Percentiles rank a stretch among this genome's conserved stretches.
phyloP scores from a whole-genome alignment of 2,329 filamentous ascomycete species.

The Dothidotthia symphoricarpi region DNA sequence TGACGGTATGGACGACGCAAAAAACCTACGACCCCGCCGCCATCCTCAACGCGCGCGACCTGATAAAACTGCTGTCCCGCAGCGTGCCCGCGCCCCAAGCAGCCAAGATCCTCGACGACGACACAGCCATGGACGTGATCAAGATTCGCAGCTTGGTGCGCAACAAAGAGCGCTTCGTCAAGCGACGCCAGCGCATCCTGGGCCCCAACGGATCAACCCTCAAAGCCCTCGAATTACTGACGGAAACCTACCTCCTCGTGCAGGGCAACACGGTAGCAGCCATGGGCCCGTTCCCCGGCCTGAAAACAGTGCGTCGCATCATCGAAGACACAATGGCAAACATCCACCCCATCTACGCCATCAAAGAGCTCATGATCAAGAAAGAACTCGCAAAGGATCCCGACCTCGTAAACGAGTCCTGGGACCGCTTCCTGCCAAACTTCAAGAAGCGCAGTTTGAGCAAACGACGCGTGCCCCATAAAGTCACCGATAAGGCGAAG shows the following conservation, averaged over 20 bases:
- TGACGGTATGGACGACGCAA: conserved; percentile 93
- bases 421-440: conserved; percentile 94
- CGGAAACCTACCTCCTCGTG: conserved; percentile 82
- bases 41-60: conserved; percentile 88
- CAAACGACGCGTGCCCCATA: conserved; percentile 77
- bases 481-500: conserved; percentile 88
- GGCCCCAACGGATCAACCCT: conserved; percentile 89
- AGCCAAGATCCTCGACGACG: conserved; percentile 90
- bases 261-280: conserved; percentile 92
- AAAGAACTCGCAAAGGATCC: conserved; percentile 88
- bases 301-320: conserved; percentile 83
- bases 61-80: conserved; percentile 88
- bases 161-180: conserved; percentile 94
- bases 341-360: conserved; percentile 84
- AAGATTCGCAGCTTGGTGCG: conserved; percentile 88
- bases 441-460: conserved; percentile 92
- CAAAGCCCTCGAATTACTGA: conserved; percentile 90
- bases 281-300: conserved; percentile 85
- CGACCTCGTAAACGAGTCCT: conserved; percentile 80
- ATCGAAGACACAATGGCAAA: conserved; percentile 97
- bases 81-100: conserved; percentile 86
- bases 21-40: conserved; percentile 90
- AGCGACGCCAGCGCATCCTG: conserved; percentile 86
- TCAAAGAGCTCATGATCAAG: conserved; percentile 95
- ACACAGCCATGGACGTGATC: conserved; percentile 88